Evolutionary conservation across 2,329 filamentous ascomycete genomes (phyloP).

Genomic region (Bimuria novae-zelandiae): DNA sequence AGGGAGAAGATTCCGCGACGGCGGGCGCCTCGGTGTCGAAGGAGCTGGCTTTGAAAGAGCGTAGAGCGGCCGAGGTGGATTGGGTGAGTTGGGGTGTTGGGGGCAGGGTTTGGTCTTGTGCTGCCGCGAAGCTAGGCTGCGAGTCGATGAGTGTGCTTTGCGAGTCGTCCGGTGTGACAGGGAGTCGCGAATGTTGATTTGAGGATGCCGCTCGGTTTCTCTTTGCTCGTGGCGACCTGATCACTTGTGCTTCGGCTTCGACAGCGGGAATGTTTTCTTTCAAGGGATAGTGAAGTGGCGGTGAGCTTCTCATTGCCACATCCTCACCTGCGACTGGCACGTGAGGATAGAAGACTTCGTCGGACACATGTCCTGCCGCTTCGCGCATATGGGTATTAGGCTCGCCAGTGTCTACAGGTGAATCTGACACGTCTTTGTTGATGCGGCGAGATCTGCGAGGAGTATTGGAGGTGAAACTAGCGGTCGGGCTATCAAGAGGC

Average conservation of each 20-base stretch:
- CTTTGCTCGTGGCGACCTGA: conserved; percentile 18
- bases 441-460: conserved; percentile 20
- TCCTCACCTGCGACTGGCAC: conserved; percentile 15
- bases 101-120: conserved; percentile 30
- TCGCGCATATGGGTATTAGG: conserved; percentile 12
- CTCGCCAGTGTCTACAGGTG: conserved; percentile 6
- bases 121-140: conserved; percentile 17
- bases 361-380: neutral
- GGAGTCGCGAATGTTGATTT: conserved; percentile 21
- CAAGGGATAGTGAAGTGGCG: conserved; percentile 10
- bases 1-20: conserved; percentile 6
- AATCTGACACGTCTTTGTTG: conserved; percentile 17
- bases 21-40: conserved; percentile 14
- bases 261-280: neutral
- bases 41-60: conserved; percentile 26
- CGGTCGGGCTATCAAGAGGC: conserved; percentile 13
- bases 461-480: conserved; percentile 9
- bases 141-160: conserved; percentile 32
- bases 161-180: conserved; percentile 33
- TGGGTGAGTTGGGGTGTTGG: conserved; percentile 48
- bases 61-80: conserved; percentile 23
- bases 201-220: neutral
- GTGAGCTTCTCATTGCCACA: conserved; percentile 16
- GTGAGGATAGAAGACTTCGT: conserved; percentile 10
- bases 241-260: conserved; percentile 10